Conservation (phyloP, 805 yeast genomes). For the Metschnikowia koreensis region DNA sequence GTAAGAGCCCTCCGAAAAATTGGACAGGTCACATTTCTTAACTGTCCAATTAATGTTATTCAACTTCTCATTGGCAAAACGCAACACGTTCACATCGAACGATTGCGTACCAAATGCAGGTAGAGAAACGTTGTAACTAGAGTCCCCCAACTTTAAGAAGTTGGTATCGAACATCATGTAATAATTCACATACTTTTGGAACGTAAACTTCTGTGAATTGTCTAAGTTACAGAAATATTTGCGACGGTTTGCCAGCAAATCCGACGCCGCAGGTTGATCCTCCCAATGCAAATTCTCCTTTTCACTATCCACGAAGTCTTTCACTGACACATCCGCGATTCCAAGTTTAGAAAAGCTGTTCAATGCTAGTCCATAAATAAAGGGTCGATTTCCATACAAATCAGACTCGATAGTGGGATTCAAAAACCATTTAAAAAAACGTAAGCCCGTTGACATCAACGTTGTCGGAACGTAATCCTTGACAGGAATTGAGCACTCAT, state of each 20-base stretch:
- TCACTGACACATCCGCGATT: constrained; percentile 15
- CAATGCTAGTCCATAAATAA: constrained; percentile 58
- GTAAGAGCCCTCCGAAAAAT: constrained; percentile 29
- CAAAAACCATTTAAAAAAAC: constrained; percentile 54
- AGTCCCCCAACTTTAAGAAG: constrained; percentile 48
- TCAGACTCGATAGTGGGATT: constrained; percentile 69
- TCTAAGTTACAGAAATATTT: constrained; percentile 40
- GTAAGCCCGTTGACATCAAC: constrained; percentile 46
- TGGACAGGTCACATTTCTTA: constrained; percentile 36
- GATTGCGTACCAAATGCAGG: constrained; percentile 48
- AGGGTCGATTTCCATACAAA: constrained; percentile 58
- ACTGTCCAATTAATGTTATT: constrained; percentile 47
- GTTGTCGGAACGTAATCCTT: constrained; percentile 56
- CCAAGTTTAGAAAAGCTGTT: constrained; percentile 54
- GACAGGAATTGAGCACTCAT: constrained; percentile 62
- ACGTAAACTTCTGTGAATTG: constrained; percentile 41
- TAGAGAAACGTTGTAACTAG: constrained; percentile 49
- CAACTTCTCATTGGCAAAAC: constrained; percentile 43
- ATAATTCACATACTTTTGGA: constrained; percentile 39
- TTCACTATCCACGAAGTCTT: neutral
- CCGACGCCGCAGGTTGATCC: constrained; percentile 18
- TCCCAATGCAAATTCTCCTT: constrained; percentile 27
- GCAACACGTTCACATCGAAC: constrained; percentile 42
- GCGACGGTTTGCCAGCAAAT: constrained; percentile 42
- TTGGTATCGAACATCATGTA: constrained; percentile 55